These are phyloP conservation scores for Dissophora ornata DNA, from an alignment of 192 early-diverging fungal genomes.

Conservation along the genomic window DNA sequence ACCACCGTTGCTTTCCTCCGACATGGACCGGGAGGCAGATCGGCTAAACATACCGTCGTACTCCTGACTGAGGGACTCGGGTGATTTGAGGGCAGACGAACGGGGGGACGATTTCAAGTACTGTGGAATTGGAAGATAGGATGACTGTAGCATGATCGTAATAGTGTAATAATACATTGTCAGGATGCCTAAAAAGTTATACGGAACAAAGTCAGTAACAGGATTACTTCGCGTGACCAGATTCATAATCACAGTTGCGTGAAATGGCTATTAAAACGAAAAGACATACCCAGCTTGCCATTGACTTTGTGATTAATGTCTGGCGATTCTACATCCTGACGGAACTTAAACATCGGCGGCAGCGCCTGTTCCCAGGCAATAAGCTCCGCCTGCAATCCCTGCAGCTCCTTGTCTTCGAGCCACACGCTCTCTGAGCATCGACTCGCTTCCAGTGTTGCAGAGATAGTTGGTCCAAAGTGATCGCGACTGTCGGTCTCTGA, in stretches of 20 bases:
- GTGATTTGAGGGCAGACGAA: slow-evolving; percentile 23
- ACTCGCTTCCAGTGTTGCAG: slow-evolving; percentile 27
- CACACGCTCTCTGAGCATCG: slow-evolving; percentile 44
- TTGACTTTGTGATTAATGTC: slow-evolving; percentile 50
- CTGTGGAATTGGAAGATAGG: slow-evolving; percentile 45
- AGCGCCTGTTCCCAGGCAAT: slow-evolving; percentile 42
- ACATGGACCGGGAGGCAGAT: slow-evolving; percentile 17
- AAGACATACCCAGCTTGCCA: slow-evolving; percentile 29
- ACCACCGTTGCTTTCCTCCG: slow-evolving; percentile 15
- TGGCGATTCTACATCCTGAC: slow-evolving; percentile 23
- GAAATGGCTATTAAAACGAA: not conserved
- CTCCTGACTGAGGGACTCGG: slow-evolving; percentile 29
- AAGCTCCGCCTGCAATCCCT: slow-evolving; percentile 40
- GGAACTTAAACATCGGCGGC: slow-evolving; percentile 24
- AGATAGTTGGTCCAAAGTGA: slow-evolving; percentile 14
- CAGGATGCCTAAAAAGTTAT: slow-evolving; percentile 22
- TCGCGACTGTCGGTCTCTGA: not conserved
- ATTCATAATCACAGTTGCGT: no score
- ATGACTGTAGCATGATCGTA: slow-evolving; percentile 50
- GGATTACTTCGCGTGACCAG: no score
- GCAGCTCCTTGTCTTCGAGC: slow-evolving; percentile 44
- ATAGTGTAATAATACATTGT: slow-evolving; percentile 49
- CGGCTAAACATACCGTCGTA: slow-evolving; percentile 44
- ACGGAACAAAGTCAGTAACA: no score
- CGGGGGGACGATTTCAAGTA: slow-evolving; percentile 30